A percentile compares a stretch with the other conserved stretches of the same genome.
Evolutionary conservation across 2,329 filamentous ascomycete species (phyloP).

Genomic region (Pseudogymnoascus destructans): DNA sequence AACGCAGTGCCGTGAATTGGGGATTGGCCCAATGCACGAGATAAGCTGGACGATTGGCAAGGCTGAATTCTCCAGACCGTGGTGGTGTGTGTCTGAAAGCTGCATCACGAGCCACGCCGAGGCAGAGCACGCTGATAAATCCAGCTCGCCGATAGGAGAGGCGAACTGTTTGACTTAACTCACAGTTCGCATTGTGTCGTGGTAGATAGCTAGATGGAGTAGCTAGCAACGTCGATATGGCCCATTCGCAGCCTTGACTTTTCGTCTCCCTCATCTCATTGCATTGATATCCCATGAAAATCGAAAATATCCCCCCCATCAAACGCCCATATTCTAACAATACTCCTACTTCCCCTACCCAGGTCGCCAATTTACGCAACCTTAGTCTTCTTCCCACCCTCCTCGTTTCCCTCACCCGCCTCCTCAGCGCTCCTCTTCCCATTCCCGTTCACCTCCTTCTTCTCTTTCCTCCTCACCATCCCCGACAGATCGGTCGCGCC

Average conservation of each 20-base stretch:
- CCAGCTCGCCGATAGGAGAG: background rate
- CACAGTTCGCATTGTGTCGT: constrained; percentile 4
- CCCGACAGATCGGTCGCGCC: constrained; percentile 59
- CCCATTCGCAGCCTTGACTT: background rate
- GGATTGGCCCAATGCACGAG: background rate
- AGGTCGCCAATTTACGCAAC: constrained; percentile 13
- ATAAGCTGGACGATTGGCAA: background rate
- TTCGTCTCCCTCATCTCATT: background rate
- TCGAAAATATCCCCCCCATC: background rate
- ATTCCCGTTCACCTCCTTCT: constrained; percentile 26
- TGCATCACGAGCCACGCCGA: constrained; percentile 5
- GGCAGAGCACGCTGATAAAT: background rate
- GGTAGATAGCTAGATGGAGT: background rate
- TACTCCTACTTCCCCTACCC: background rate
- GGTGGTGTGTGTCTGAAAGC: background rate
- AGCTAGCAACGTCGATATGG: background rate
- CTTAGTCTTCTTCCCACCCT: constrained; percentile 25
- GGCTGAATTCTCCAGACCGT: background rate
- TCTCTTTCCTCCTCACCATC: constrained; percentile 54
- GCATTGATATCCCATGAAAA: background rate
- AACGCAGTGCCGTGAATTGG: background rate
- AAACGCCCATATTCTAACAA: constrained; percentile 1
- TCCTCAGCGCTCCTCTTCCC: constrained; percentile 43
- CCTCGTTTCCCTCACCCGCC: constrained; percentile 25
- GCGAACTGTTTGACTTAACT: background rate